Conservation (phyloP, 73 alveolate species). For the Paramecium sexaurelia region DNA sequence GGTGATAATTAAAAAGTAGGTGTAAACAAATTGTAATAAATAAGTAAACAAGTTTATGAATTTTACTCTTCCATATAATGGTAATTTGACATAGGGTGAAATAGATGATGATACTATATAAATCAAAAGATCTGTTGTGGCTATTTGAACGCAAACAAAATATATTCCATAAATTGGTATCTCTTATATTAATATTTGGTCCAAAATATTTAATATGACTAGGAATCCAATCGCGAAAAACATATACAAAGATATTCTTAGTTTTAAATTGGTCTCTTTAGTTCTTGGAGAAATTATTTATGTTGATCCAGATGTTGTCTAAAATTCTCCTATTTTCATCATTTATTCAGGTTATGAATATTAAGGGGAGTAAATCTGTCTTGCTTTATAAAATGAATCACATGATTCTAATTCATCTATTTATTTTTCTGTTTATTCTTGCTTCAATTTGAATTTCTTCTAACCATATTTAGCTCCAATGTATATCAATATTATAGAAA, state of each 20-base stretch:
- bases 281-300: background rate
- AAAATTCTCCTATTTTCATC: background rate
- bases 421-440: background rate
- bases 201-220: background rate
- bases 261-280: background rate
- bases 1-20: background rate
- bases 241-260: background rate
- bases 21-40: background rate
- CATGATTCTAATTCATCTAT: background rate
- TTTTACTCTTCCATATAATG: slow-evolving; percentile 1
- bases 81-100: background rate
- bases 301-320: background rate
- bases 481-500: background rate
- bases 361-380: background rate
- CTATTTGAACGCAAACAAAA: background rate
- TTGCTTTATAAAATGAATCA: background rate
- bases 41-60: background rate
- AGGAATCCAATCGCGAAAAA: background rate
- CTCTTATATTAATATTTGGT: background rate
- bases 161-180: background rate
- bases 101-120: background rate
- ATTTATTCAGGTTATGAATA: background rate
- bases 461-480: background rate
- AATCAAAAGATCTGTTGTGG: background rate
- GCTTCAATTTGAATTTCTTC: background rate